These are phyloP conservation scores for Candida boleticola DNA, from an alignment of 805 yeast species.

Conservation along the genomic window DNA sequence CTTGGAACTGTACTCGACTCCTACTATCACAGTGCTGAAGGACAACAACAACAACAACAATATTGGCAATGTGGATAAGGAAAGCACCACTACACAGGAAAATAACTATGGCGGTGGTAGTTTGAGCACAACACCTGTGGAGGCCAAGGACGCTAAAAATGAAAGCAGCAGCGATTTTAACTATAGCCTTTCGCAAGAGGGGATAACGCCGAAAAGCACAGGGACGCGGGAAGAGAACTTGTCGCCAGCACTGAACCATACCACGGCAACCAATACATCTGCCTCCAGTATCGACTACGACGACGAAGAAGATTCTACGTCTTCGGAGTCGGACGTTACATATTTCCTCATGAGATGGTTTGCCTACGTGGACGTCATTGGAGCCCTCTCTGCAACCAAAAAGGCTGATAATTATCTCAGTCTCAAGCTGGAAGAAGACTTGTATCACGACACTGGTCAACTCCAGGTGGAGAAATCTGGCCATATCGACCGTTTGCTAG, in stretches of 20 bases:
- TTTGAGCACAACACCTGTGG: not conserved
- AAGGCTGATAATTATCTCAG: constrained; percentile 28
- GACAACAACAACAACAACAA: no score
- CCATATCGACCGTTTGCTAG: constrained; percentile 61
- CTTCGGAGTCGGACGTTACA: constrained; percentile 39
- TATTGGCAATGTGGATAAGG: not conserved
- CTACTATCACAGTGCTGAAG: no score
- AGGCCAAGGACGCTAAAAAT: no score
- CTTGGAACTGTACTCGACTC: not conserved
- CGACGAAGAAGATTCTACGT: constrained; percentile 8
- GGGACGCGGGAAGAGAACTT: no score
- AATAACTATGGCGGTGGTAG: not conserved
- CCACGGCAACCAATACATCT: not conserved
- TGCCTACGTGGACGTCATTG: constrained; percentile 63
- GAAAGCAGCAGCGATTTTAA: no score
- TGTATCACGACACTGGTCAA: constrained; percentile 17
- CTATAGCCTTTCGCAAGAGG: no score
- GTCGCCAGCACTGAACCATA: not conserved
- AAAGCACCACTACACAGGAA: not conserved
- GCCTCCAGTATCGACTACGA: not conserved
- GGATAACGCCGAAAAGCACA: no score
- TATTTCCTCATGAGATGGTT: constrained; percentile 67
- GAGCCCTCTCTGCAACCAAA: constrained; percentile 56
- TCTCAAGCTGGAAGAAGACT: constrained; percentile 1
- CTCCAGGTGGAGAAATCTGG: constrained; percentile 11